Base-by-base conservation (phyloP, 2,329 filamentous ascomycete species). In the Botrytis squamosa region DNA sequence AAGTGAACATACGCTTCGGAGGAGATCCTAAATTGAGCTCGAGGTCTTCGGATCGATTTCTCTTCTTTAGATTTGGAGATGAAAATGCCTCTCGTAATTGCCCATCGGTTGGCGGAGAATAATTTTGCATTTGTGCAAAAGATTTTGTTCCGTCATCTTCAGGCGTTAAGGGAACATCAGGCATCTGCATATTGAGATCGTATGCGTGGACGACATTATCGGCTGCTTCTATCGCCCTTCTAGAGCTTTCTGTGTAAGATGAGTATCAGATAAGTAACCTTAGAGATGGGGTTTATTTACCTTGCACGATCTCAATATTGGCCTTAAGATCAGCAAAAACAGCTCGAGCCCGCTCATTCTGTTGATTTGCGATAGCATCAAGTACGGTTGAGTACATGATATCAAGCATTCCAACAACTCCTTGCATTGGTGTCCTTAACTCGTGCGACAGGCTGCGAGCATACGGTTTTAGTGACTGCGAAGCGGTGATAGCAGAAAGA, bases 171-270 rank as follows among this genome's bases (percentile, higher is more conserved):
- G 88, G 88, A 20, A 87, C 89, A 75, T 91, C 89, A n/a, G 91
- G 91, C 60, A 93, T 86, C 77, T 91, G 88, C 89, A 93, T 91
- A 79, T 93, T 91, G 82, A 93, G 88, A 79, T 93, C 91, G 77
- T 92, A 92, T 20, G 91, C 91, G 81, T 93, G 90, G 16, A 93
- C 91, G 29, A 93, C 90, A 77, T 93, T 93, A 80, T 93, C 91
- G 12, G 91, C 91, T 33, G 91, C 91, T 81, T 93, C 91, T 6
- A 93, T 89, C 2, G 91, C 91, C 74, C 91, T 86, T 79, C 90
- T 87, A 72, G 91, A 91, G 80, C 90, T 92, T 79, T 93, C 91
- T 89, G 76, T 78, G 55, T 65, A 25, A 52, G 55, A 65, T 74
- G 59, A 75, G 74, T 68, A 60, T 52, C 40, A 33, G 46, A 33